Evolutionary conservation across 23 red algal genomes (phyloP), one percentile per base, ranked within the genome.

Genomic region (Gracilaria caudata): DNA sequence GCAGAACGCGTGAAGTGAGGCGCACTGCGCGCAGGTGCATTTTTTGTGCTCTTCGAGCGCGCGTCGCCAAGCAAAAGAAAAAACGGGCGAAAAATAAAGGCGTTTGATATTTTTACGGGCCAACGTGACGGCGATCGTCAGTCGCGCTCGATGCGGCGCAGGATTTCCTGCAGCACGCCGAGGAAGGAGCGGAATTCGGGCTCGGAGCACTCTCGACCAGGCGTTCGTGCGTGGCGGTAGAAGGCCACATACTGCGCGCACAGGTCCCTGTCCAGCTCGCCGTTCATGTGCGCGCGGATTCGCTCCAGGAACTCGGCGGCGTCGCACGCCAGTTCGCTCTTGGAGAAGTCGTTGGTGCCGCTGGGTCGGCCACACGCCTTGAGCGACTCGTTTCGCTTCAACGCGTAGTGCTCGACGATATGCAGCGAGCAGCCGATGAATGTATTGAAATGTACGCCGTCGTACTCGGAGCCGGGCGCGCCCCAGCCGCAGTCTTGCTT

Each of bases 401-500:
- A 35, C 25, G 85, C 85, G 55, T 65, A 51, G 43, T 58, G 51
- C 85, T 89, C 85, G 34, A 89, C 47, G 35, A 89, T 79, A 51
- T 56, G 85, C 35, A 89, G 38, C n/a, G 85, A 89, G 38, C 51
- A 41, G 23, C 51, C 85, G 11, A 89, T 59, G 60, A 89, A 89
- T 6, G 85, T 89, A 11, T 89, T 89, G 74, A 89, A 89, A 60
- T 89, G 85, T n/a, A 89, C 85, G 51, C 85, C 85, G n/a, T 64
- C 85, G 51, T 79, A 89, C 3, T 77, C 85, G 7, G 71, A 65
- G 55, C 56, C 54, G 3, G 85, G 85, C 51, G 51, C 54, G 16
- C 85, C 85, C 85, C 85, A 89, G 51, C 85, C 85, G 45, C 85
- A 89, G 34, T 89, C 72, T 23, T 20, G 49, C 16, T 54, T 44